phyloP scores from a whole-genome alignment of 2,329 filamentous ascomycete genomes.

The Periglandula ipomoeae region DNA sequence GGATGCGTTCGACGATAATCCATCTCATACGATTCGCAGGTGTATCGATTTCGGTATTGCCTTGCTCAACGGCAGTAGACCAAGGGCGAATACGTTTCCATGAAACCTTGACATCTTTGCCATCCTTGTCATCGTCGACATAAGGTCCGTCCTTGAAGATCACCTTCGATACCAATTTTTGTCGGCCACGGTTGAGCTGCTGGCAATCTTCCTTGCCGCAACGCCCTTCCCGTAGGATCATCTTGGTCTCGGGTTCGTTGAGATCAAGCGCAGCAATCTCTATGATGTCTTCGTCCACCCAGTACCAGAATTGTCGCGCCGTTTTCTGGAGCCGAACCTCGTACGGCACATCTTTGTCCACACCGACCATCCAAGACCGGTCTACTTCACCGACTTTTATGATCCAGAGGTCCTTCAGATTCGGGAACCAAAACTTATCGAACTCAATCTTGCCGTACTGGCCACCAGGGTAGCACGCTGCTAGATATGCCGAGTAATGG shows the following conservation, averaged over 20 bases:
- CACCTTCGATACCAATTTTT: slow-evolving; percentile 29
- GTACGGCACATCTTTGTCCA: slow-evolving; percentile 21
- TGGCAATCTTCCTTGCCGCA: slow-evolving; percentile 26
- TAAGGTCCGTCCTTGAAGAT: slow-evolving; percentile 27
- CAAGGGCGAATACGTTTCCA: slow-evolving; percentile 27
- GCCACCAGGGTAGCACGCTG: slow-evolving; percentile 21
- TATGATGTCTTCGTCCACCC: slow-evolving; percentile 28
- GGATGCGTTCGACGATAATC: slow-evolving; percentile 27
- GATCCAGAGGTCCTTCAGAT: slow-evolving; percentile 29
- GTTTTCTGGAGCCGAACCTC: slow-evolving; percentile 21
- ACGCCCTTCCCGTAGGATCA: slow-evolving; percentile 24
- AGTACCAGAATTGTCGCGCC: slow-evolving; percentile 29
- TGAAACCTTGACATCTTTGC: slow-evolving; percentile 9
- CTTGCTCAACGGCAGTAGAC: slow-evolving; percentile 18
- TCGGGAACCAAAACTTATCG: slow-evolving; percentile 29
- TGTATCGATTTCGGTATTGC: slow-evolving; percentile 16
- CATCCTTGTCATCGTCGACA: slow-evolving; percentile 13
- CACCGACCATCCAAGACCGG: slow-evolving; percentile 24
- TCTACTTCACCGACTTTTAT: slow-evolving; percentile 30
- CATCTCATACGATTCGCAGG: slow-evolving; percentile 27
- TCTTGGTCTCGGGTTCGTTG: slow-evolving; percentile 23
- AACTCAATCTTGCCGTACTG: slow-evolving; percentile 25
- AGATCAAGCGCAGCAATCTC: slow-evolving; percentile 27
- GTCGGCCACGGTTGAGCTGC: slow-evolving; percentile 24
- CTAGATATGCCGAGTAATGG: slow-evolving; percentile 26